Evolutionary conservation across 1,284 basidiomycete genomes (phyloP).

Genomic region (Lentinus polychrous): DNA sequence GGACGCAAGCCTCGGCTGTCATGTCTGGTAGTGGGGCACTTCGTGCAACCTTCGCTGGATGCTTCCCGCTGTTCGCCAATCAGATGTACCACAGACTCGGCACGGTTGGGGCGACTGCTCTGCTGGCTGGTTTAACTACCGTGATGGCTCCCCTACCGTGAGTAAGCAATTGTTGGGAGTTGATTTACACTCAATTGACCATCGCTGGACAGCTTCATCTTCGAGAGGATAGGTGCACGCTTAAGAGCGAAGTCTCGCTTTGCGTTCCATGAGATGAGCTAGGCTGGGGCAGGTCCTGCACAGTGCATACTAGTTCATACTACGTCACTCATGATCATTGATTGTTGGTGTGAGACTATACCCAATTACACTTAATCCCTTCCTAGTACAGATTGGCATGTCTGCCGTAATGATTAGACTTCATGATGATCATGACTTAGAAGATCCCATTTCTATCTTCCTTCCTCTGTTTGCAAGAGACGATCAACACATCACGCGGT

Average conservation of each 20-base stretch:
- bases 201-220: constrained; percentile 25
- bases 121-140: constrained; percentile 65
- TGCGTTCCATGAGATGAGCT: constrained; percentile 10
- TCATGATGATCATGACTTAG: constrained; percentile 1
- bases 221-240: constrained; percentile 30
- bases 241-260: constrained; percentile 31
- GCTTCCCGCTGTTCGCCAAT: constrained; percentile 61
- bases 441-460: constrained; percentile 27
- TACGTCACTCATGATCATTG: too few relatives aligned
- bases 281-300: too few relatives aligned
- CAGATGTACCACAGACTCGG: constrained; percentile 56
- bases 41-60: constrained; percentile 60
- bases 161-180: constrained; percentile 21
- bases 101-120: constrained; percentile 67
- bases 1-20: constrained; percentile 71
- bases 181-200: not conserved
- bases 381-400: too few relatives aligned
- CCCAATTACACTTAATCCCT: too few relatives aligned
- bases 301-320: too few relatives aligned
- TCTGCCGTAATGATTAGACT: too few relatives aligned
- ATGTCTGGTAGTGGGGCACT: constrained; percentile 70
- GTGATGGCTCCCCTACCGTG: constrained; percentile 69
- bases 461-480: constrained; percentile 12
- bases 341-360: too few relatives aligned
- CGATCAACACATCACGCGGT: not conserved